Conservation (phyloP, 345 rosid species). For the Salix caprea region DNA sequence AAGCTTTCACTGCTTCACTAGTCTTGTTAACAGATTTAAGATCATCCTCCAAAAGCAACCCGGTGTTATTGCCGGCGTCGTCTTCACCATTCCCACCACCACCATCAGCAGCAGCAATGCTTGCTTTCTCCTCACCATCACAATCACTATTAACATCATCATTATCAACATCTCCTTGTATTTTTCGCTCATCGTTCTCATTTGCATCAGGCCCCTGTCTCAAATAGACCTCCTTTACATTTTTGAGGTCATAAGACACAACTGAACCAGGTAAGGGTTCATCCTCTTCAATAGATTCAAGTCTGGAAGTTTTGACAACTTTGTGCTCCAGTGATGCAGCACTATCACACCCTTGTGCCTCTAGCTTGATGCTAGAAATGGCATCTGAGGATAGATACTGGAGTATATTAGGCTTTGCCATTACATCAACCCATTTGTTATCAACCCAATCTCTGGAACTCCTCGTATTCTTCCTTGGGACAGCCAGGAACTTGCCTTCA, state of each 20-base stretch:
- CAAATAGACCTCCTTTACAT: not conserved
- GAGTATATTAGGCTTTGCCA: conserved; percentile 54
- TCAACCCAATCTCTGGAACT: conserved; percentile 81
- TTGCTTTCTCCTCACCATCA: not conserved
- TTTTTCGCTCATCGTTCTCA: not conserved
- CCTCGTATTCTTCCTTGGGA: conserved; percentile 55
- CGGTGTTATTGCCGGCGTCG: not conserved
- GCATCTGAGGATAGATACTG: conserved; percentile 21
- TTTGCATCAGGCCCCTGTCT: not conserved
- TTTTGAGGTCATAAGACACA: not conserved
- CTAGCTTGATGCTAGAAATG: not conserved
- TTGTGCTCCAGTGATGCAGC: not conserved
- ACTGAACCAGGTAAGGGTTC: conserved; percentile 16
- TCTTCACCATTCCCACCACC: not conserved
- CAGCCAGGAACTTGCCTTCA: conserved; percentile 54
- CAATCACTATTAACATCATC: not conserved
- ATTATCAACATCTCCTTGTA: not conserved
- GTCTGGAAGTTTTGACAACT: conserved; percentile 23
- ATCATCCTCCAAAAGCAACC: not conserved
- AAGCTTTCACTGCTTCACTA: not conserved
- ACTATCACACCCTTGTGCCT: not conserved
- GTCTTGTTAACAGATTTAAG: not conserved
- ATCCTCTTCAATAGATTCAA: conserved; percentile 34
- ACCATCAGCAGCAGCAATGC: not conserved
- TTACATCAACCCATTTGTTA: conserved; percentile 66